Percentiles rank a stretch among this genome's conserved stretches.
Evolutionary conservation across 768 basidiomycete genomes (phyloP).

Genomic region (Pleurotus salmoneostramineus): DNA sequence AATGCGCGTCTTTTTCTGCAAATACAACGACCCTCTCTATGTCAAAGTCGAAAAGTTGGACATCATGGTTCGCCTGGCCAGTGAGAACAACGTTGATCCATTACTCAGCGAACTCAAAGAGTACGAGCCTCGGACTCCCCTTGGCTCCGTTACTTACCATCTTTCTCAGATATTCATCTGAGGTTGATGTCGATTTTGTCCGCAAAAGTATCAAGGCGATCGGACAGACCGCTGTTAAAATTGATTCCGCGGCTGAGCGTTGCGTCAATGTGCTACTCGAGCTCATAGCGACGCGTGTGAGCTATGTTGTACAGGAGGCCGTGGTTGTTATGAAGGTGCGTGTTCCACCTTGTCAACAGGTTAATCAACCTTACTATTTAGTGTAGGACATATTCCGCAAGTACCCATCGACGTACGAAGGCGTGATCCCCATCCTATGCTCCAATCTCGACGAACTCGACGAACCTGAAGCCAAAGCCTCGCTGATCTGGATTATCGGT

Average conservation of each 20-base stretch:
- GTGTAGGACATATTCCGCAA: constrained; percentile 94
- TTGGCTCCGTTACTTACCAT: not conserved
- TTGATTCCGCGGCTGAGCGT: constrained; percentile 87
- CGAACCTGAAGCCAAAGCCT: constrained; percentile 97
- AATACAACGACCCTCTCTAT: constrained; percentile 99
- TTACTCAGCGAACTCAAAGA: constrained; percentile 94
- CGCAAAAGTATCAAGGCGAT: constrained; percentile 94
- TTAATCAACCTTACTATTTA: not conserved
- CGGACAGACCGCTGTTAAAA: constrained; percentile 94
- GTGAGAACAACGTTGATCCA: constrained; percentile 91
- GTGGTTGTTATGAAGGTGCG: constrained; percentile 97
- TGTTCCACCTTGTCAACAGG: not conserved
- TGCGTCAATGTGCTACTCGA: constrained; percentile 94
- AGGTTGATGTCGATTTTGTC: constrained; percentile 98
- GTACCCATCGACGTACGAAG: constrained; percentile 95
- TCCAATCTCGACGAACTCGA: constrained; percentile 95
- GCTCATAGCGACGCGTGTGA: constrained; percentile 88
- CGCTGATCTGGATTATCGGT: constrained; percentile 98
- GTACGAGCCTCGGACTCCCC: constrained; percentile 36
- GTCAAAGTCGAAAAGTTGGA: constrained; percentile 98
- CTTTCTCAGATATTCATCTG: constrained; percentile 78
- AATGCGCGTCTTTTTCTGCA: constrained; percentile 99
- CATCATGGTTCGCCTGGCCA: constrained; percentile 93
- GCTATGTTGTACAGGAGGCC: constrained; percentile 97
- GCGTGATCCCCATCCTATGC: constrained; percentile 92